Evolutionary conservation across 345 rosid genomes (phyloP).

Genomic region (Erucastrum elatum): DNA sequence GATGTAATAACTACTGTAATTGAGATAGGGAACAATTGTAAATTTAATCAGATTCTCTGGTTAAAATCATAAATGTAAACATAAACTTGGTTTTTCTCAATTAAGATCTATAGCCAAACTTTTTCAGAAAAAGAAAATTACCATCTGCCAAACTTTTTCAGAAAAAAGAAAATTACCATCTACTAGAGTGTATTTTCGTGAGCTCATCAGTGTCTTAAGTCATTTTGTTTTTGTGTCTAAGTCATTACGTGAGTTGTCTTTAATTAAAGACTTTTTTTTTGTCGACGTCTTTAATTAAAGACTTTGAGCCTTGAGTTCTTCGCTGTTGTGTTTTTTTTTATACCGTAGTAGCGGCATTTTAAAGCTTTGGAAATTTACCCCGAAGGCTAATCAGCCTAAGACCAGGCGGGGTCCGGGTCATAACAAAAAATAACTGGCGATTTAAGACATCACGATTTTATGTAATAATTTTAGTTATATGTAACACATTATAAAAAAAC

Average conservation of each 20-base stretch:
- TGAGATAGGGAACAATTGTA: background rate
- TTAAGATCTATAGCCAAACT: background rate
- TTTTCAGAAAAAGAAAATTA: background rate
- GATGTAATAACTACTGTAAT: background rate
- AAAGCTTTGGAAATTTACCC: too few species aligned
- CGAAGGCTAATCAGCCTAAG: too few species aligned
- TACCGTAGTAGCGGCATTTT: background rate
- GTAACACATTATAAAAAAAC: too few species aligned
- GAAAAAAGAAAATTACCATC: background rate
- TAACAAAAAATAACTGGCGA: too few species aligned
- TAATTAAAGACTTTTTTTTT: background rate
- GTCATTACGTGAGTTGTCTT: background rate
- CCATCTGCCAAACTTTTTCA: background rate
- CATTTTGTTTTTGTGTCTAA: background rate
- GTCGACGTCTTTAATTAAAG: background rate
- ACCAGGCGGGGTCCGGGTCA: too few species aligned
- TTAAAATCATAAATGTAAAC: background rate
- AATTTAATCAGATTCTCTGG: background rate
- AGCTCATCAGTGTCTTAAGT: background rate
- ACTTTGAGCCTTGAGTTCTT: background rate
- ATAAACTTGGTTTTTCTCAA: background rate
- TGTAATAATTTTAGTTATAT: too few species aligned
- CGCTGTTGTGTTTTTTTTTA: background rate
- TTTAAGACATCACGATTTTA: too few species aligned
- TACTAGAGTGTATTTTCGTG: background rate